Conservation (phyloP, 345 rosid species). For the Euphorbia peplus region DNA sequence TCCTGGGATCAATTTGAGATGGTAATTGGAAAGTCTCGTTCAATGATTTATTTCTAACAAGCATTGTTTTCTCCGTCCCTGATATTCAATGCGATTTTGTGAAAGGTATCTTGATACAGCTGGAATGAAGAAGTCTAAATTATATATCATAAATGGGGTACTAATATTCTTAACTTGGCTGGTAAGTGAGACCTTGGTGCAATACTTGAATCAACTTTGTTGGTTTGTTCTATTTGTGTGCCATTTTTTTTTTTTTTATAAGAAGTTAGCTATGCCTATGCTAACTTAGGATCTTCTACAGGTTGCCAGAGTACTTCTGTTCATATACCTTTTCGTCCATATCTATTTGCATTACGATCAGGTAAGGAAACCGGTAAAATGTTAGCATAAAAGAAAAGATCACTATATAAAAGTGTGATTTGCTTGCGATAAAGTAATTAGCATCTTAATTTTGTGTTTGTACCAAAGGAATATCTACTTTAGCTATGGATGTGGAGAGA, state of each 20-base stretch:
- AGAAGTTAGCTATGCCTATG: too few species aligned
- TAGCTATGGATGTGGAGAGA: not conserved
- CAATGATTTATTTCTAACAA: not conserved
- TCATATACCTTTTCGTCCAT: slow-evolving; percentile 73
- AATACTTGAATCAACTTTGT: too few species aligned
- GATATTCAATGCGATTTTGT: slow-evolving; percentile 9
- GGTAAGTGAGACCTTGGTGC: slow-evolving; percentile 43
- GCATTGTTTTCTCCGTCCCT: not conserved
- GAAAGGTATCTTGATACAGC: slow-evolving; percentile 74
- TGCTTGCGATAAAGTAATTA: not conserved
- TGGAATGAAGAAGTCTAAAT: slow-evolving; percentile 72
- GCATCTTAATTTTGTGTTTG: not conserved
- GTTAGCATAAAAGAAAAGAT: not conserved
- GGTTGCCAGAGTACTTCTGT: slow-evolving; percentile 77
- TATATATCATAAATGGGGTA: slow-evolving; percentile 75
- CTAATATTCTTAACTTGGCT: slow-evolving; percentile 72
- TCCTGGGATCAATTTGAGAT: slow-evolving; percentile 84
- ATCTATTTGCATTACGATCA: slow-evolving; percentile 62
- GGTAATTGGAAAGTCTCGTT: slow-evolving; percentile 40
- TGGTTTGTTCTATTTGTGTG: too few species aligned
- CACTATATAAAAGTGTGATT: not conserved
- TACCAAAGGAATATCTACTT: not conserved
- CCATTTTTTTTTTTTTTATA: too few species aligned
- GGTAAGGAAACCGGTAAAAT: slow-evolving; percentile 39
- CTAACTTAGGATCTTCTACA: slow-evolving; percentile 31